phyloP scores from a whole-genome alignment of 495 filamentous ascomycete genomes.

The Jackrogersella minutella region DNA sequence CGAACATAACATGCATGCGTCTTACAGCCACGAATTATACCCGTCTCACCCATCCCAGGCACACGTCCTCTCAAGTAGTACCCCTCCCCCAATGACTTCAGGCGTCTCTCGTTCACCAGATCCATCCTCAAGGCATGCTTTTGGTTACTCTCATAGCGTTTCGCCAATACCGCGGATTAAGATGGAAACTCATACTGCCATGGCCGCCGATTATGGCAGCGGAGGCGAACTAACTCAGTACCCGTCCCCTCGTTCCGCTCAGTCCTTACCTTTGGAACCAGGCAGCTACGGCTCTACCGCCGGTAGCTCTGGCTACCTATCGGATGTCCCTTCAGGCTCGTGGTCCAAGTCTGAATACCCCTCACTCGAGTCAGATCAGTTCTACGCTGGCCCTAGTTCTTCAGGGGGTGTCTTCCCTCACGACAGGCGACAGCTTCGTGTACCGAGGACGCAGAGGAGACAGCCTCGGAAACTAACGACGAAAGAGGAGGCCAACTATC shows the following conservation, averaged over 20 bases:
- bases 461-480: slow-evolving; percentile 68
- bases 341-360: slow-evolving; percentile 61
- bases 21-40: slow-evolving; percentile 60
- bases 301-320: slow-evolving; percentile 56
- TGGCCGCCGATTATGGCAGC: slow-evolving; percentile 47
- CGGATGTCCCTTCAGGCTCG: slow-evolving; percentile 55
- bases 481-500: slow-evolving; percentile 76
- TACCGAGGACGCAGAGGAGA: slow-evolving; percentile 52
- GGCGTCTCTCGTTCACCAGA: slow-evolving; percentile 55
- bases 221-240: slow-evolving; percentile 56
- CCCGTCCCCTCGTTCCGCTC: slow-evolving; percentile 56
- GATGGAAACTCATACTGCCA: slow-evolving; percentile 51
- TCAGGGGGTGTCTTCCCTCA: slow-evolving; percentile 44
- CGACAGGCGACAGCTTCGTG: slow-evolving; percentile 47
- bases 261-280: slow-evolving; percentile 51
- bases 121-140: slow-evolving; percentile 44
- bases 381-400: slow-evolving; percentile 46
- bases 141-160: slow-evolving; percentile 49
- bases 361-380: slow-evolving; percentile 50
- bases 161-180: slow-evolving; percentile 59
- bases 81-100: slow-evolving; percentile 52
- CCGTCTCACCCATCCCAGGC: slow-evolving; percentile 51
- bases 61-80: slow-evolving; percentile 42
- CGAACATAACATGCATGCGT: slow-evolving; percentile 46
- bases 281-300: slow-evolving; percentile 47